Evolutionary conservation across 176 grass and related monocot genomes (phyloP).

Genomic region (Musa beccarii): DNA sequence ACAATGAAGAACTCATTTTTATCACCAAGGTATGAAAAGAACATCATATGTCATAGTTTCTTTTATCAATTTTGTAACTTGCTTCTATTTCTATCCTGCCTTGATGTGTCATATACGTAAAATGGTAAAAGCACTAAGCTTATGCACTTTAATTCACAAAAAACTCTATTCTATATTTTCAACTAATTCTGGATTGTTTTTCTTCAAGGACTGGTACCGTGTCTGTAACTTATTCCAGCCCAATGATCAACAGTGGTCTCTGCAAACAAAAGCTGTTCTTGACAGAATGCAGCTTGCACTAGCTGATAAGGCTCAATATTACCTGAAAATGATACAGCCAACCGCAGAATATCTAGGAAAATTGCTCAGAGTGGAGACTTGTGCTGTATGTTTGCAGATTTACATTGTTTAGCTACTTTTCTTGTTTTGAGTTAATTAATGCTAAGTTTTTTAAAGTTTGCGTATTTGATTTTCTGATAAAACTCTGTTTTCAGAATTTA

Average conservation of each 20-base stretch:
- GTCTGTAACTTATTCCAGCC: not conserved
- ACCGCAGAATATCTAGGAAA: conserved; percentile 14
- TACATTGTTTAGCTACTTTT: not conserved
- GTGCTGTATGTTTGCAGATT: not conserved
- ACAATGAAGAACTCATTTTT: conserved; percentile 22
- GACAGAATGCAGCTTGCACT: conserved; percentile 6
- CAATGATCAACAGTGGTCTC: conserved; percentile 10
- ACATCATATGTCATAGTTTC: not conserved
- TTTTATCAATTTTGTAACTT: not conserved
- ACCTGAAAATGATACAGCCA: conserved; percentile 14
- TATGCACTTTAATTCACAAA: not conserved
- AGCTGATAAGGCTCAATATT: conserved; percentile 16
- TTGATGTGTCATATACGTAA: not conserved
- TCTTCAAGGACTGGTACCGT: conserved; percentile 14
- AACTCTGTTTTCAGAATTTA: not conserved
- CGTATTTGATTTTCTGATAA: not conserved
- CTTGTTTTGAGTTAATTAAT: not conserved
- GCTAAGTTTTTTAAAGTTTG: not conserved
- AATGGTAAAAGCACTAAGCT: not conserved
- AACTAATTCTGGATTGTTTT: not conserved
- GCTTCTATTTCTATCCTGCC: not conserved
- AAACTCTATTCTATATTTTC: not conserved
- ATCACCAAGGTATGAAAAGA: not conserved
- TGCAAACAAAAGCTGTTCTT: conserved; percentile 17
- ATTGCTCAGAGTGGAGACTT: conserved; percentile 1